Evolutionary conservation across 345 rosid species (phyloP).

Genomic region (Diplotaxis tenuifolia): DNA sequence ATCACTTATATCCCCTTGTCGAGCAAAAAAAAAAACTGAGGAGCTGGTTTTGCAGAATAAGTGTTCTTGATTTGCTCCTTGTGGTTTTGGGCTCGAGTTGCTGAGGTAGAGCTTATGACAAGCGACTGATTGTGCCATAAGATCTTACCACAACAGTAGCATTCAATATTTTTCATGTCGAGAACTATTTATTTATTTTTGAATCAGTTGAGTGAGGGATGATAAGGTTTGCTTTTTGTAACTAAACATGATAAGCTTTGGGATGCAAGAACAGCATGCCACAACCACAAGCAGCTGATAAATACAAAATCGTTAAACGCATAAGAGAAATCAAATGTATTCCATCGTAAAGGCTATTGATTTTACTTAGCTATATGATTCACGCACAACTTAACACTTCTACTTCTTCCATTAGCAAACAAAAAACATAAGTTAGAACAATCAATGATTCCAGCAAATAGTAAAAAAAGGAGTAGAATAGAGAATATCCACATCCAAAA

Average conservation of each 20-base stretch:
- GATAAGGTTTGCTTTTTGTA: conserved; percentile 4
- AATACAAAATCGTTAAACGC: background rate
- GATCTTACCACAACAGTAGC: background rate
- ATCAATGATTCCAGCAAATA: background rate
- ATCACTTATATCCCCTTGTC: background rate
- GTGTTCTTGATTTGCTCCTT: background rate
- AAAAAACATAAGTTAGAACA: background rate
- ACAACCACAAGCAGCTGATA: background rate
- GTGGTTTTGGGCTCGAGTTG: conserved; percentile 4
- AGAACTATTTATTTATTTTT: conserved; percentile 6
- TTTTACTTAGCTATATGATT: background rate
- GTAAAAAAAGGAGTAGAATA: background rate
- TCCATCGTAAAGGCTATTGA: background rate
- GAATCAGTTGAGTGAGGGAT: background rate
- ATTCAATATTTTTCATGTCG: conserved; percentile 1
- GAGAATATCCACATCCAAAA: background rate
- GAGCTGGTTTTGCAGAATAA: too few relatives aligned
- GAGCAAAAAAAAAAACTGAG: too few relatives aligned
- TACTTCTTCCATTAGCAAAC: background rate
- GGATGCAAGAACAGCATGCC: background rate
- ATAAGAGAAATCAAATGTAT: background rate
- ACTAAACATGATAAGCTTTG: too few relatives aligned
- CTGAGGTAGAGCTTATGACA: background rate
- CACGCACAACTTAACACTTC: background rate
- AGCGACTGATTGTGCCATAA: conserved; percentile 4